phyloP scores from a whole-genome alignment of 192 early-diverging fungal genomes.

The Coemansia sp. region DNA sequence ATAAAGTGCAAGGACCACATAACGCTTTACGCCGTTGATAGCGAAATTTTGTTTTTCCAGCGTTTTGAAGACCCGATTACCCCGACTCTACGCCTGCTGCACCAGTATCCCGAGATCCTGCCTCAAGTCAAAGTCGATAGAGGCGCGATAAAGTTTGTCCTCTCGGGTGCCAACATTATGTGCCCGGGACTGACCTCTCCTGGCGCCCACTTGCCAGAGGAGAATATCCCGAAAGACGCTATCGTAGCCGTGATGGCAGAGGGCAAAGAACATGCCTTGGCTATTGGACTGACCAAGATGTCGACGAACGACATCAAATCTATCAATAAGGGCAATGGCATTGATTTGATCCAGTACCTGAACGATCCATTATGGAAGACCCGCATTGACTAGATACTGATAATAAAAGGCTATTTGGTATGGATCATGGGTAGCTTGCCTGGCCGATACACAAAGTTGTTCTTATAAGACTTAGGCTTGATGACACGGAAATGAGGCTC shows the following conservation, averaged over 20 bases:
- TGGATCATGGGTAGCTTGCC: constrained; percentile 77
- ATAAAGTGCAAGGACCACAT: constrained; percentile 92
- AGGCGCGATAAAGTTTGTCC: constrained; percentile 97
- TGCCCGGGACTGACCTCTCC: constrained; percentile 95
- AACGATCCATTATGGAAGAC: constrained; percentile 82
- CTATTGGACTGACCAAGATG: constrained; percentile 81
- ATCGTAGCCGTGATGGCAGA: constrained; percentile 91
- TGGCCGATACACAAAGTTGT: constrained; percentile 88
- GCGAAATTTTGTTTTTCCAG: constrained; percentile 89
- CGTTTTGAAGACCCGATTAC: constrained; percentile 90
- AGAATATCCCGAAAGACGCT: constrained; percentile 63
- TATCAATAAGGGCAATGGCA: constrained; percentile 89
- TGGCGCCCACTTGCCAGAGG: constrained; percentile 78
- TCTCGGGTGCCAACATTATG: constrained; percentile 98
- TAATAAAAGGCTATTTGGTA: constrained; percentile 65
- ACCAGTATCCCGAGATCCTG: constrained; percentile 91
- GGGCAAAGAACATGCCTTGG: constrained; percentile 94
- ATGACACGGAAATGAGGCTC: constrained; percentile 81
- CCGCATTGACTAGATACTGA: constrained; percentile 18
- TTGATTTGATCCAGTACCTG: constrained; percentile 85
- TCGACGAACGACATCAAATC: constrained; percentile 83
- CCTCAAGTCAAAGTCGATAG: constrained; percentile 89
- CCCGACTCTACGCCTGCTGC: constrained; percentile 83
- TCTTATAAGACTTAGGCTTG: constrained; percentile 81
- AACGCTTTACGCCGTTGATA: constrained; percentile 78